These are phyloP conservation scores for Metarhizium brunneum DNA, from an alignment of 2,329 filamentous ascomycete species.

Conservation along the genomic window DNA sequence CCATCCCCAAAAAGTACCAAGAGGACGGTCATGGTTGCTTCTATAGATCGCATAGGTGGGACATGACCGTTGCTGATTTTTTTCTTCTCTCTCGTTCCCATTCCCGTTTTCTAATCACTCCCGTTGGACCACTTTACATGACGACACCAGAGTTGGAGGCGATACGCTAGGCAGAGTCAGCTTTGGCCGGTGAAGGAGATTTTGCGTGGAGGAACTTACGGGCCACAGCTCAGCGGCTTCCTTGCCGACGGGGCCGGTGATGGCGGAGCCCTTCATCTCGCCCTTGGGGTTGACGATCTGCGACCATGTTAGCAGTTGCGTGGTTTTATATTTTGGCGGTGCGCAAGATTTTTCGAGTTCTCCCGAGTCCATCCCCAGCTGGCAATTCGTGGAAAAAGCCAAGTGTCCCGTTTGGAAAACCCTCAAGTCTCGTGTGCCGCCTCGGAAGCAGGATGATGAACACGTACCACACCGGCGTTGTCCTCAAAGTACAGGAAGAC, in stretches of 20 bases:
- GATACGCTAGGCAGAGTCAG: slow-evolving; percentile 62
- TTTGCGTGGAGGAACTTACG: slow-evolving; percentile 46
- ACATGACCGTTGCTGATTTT: slow-evolving; percentile 18
- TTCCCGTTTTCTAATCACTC: slow-evolving; percentile 9
- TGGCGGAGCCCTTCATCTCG: slow-evolving; percentile 99
- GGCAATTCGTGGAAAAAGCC: no score
- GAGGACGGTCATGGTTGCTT: slow-evolving; percentile 10
- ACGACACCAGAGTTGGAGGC: slow-evolving; percentile 99
- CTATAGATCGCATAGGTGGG: slow-evolving; percentile 23
- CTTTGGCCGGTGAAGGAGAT: not conserved
- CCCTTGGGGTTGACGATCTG: slow-evolving; percentile 99
- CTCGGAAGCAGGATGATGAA: not conserved
- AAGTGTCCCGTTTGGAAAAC: no score
- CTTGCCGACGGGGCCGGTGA: slow-evolving; percentile 98
- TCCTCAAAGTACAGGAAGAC: slow-evolving; percentile 99
- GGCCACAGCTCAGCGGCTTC: slow-evolving; percentile 99
- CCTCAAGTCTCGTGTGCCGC: not conserved
- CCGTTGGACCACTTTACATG: slow-evolving; percentile 64
- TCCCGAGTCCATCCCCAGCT: no score
- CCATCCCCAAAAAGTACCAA: slow-evolving; percentile 8
- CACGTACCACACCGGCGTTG: slow-evolving; percentile 94
- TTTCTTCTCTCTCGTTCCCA: slow-evolving; percentile 6
- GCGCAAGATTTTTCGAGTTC: not conserved
- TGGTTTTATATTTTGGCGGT: not conserved
- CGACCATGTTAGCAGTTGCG: not conserved